A percentile compares a stretch with the other conserved stretches of the same genome.
phyloP scores from a whole-genome alignment of 495 filamentous ascomycete genomes.

The Thermothielavioides terrestris region DNA sequence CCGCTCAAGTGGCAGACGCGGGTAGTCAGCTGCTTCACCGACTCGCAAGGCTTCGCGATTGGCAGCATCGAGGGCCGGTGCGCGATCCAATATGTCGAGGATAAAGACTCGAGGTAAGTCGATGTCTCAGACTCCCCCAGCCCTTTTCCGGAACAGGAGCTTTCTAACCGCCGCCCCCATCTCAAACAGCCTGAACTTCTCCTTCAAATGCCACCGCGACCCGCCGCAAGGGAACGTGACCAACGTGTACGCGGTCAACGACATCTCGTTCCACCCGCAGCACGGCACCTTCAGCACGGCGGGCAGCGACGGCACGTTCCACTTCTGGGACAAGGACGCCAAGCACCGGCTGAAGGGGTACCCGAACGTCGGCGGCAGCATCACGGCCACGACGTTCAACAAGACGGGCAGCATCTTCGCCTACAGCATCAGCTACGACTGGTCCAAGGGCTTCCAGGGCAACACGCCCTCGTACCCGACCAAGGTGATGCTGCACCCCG shows the following conservation, averaged over 20 bases:
- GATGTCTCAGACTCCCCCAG: background rate
- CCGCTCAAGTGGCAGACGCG: constrained; percentile 93
- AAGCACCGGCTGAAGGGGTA: constrained; percentile 88
- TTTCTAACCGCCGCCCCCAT: background rate
- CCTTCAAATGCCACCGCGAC: constrained; percentile 92
- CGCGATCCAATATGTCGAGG: constrained; percentile 85
- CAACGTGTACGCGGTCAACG: constrained; percentile 86
- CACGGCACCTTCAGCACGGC: constrained; percentile 90
- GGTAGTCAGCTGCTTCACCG: constrained; percentile 82
- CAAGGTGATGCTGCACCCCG: constrained; percentile 89
- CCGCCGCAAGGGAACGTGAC: constrained; percentile 50
- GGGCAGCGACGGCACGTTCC: constrained; percentile 84
- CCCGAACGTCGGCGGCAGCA: constrained; percentile 76
- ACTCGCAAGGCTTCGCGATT: constrained; percentile 79
- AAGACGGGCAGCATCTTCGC: constrained; percentile 77
- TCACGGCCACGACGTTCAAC: constrained; percentile 77
- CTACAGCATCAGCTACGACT: constrained; percentile 91
- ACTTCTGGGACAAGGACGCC: constrained; percentile 93
- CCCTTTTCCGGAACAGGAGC: background rate
- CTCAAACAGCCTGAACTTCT: constrained; percentile 63
- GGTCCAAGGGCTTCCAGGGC: constrained; percentile 79
- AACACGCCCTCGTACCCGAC: constrained; percentile 65
- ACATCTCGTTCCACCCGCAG: constrained; percentile 81
- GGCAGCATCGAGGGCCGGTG: constrained; percentile 88
- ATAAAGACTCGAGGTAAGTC: constrained; percentile 64